phyloP scores from a whole-genome alignment of 208 protist genomes.

The Trypanosoma platydactyli region DNA sequence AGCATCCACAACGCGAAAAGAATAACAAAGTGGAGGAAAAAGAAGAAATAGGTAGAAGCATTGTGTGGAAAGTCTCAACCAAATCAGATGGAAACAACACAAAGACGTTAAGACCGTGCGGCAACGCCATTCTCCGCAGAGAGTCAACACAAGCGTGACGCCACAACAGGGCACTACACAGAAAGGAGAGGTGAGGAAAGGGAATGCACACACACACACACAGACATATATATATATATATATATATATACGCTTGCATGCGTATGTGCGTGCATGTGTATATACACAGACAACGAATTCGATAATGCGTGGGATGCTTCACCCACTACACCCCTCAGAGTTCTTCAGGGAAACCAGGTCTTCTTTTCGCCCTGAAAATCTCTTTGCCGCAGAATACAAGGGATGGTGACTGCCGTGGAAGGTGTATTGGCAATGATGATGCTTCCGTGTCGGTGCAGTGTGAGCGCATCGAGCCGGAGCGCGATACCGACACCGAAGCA shows the following conservation, averaged over 20 bases:
- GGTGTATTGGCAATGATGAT: not conserved
- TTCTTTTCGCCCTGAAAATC: not conserved
- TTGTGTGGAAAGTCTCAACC: no score
- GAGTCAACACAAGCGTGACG: no score
- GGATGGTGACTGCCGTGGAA: slow-evolving; percentile 5
- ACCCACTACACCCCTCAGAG: no score
- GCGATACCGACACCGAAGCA: not conserved
- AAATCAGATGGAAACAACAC: no score
- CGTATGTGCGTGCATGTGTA: slow-evolving; percentile 13
- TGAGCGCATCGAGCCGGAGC: slow-evolving; percentile 6
- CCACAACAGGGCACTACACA: no score
- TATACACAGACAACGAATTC: slow-evolving; percentile 25
- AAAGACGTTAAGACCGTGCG: no score
- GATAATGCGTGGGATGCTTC: not conserved
- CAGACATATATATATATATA: not conserved
- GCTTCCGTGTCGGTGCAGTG: not conserved
- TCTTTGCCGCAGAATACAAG: slow-evolving; percentile 1
- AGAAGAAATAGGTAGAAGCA: no score
- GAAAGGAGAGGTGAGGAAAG: no score
- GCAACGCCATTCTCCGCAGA: no score
- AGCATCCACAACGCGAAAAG: no score
- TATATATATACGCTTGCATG: not conserved
- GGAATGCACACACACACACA: not conserved
- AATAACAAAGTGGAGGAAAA: no score
- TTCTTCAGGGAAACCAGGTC: not conserved